These are phyloP conservation scores for Leucogyrophana mollusca DNA, from an alignment of 768 basidiomycete species.

Conservation along the genomic window DNA sequence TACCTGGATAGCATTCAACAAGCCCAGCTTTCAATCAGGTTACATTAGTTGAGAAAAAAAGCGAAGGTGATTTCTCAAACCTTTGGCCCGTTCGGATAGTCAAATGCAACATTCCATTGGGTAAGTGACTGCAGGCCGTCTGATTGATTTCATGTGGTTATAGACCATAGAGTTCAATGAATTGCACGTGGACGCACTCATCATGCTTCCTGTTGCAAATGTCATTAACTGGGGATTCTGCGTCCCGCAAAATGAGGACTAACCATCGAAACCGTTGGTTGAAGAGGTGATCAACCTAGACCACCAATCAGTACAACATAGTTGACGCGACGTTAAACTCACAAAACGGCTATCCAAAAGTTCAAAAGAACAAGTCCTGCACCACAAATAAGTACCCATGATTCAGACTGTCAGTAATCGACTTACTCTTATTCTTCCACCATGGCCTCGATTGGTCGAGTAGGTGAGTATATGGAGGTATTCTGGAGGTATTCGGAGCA, in stretches of 20 bases:
- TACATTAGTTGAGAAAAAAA: not conserved
- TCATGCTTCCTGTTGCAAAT: slow-evolving; percentile 26
- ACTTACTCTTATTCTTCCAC: slow-evolving; percentile 64
- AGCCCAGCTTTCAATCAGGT: slow-evolving; percentile 19
- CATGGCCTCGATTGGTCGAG: slow-evolving; percentile 58
- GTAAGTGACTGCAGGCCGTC: slow-evolving; percentile 30
- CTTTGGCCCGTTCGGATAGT: slow-evolving; percentile 23
- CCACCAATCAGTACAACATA: not conserved
- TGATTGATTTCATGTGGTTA: not conserved
- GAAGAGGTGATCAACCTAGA: slow-evolving; percentile 30
- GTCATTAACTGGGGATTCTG: not conserved
- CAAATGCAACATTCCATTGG: slow-evolving; percentile 31
- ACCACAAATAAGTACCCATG: not conserved
- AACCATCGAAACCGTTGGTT: slow-evolving; percentile 33
- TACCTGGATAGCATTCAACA: slow-evolving; percentile 30
- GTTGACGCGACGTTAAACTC: not conserved
- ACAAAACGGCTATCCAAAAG: slow-evolving; percentile 61
- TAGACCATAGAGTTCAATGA: not conserved
- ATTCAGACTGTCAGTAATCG: too few species aligned
- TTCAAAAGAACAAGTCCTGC: slow-evolving; percentile 54
- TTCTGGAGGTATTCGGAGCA: slow-evolving; percentile 27
- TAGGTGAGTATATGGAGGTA: slow-evolving; percentile 45
- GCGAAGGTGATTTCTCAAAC: slow-evolving; percentile 4
- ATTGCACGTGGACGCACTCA: slow-evolving; percentile 21
- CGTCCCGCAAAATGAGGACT: not conserved